These are phyloP conservation scores for Talaromyces amestolkiae DNA, from an alignment of 2,329 filamentous ascomycete genomes.

Conservation along the genomic window DNA sequence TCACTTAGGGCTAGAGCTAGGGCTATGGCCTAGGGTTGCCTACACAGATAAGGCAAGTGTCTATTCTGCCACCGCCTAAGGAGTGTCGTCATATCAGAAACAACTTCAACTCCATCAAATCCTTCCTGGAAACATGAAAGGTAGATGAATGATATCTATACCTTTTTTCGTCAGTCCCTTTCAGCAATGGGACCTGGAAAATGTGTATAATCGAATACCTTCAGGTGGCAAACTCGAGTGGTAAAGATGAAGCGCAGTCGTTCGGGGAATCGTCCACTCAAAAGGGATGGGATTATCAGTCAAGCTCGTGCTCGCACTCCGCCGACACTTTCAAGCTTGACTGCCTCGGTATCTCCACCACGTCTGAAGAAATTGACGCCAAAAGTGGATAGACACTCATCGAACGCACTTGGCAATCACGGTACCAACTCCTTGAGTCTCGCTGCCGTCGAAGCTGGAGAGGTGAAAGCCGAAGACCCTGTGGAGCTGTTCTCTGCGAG, in stretches of 20 bases:
- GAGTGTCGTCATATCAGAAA: neutral
- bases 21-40: neutral
- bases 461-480: constrained; percentile 48
- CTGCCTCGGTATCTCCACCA: constrained; percentile 32
- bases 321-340: constrained; percentile 22
- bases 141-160: neutral
- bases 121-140: neutral
- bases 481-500: constrained; percentile 48
- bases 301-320: neutral
- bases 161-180: constrained; percentile 7
- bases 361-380: constrained; percentile 14
- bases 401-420: neutral
- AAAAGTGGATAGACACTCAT: neutral
- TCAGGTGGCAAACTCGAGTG: constrained; percentile 66
- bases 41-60: neutral
- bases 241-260: constrained; percentile 20
- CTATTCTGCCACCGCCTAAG: neutral
- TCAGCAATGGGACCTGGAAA: constrained; percentile 68
- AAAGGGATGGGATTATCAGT: neutral
- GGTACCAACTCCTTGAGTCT: constrained; percentile 21
- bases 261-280: neutral
- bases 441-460: constrained; percentile 54
- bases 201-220: constrained; percentile 67
- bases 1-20: neutral
- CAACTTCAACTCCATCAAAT: neutral